Percentiles rank a stretch among this genome's conserved stretches.
These are phyloP conservation scores for Fusarium nodosum DNA, from an alignment of 2,329 filamentous ascomycete species.

Conservation along the genomic window DNA sequence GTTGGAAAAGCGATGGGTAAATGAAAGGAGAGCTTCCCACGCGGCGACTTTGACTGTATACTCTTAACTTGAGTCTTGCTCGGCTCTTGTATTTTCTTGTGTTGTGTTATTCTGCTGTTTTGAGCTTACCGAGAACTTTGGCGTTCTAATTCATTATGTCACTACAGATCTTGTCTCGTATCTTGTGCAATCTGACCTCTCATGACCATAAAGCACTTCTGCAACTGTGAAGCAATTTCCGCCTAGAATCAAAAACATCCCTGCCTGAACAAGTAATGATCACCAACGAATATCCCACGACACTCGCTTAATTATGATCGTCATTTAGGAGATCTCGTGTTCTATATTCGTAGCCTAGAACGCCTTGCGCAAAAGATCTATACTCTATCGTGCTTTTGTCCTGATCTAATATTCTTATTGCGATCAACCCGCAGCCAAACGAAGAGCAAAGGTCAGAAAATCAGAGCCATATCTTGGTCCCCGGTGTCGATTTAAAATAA, in stretches of 20 bases:
- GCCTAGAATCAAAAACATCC: neutral
- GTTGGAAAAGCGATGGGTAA: conserved; percentile 34
- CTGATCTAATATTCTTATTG: conserved; percentile 8
- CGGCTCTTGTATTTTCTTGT: conserved; percentile 45
- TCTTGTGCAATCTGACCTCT: neutral
- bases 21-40: conserved; percentile 25
- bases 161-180: conserved; percentile 6
- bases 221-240: neutral
- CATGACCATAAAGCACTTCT: neutral
- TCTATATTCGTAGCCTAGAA: conserved; percentile 29
- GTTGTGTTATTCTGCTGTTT: conserved; percentile 36
- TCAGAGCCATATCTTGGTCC: neutral
- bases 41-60: conserved; percentile 46
- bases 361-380: conserved; percentile 34
- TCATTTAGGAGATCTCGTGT: conserved; percentile 11
- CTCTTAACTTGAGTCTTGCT: conserved; percentile 41
- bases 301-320: conserved; percentile 5
- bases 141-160: conserved; percentile 35
- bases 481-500: neutral
- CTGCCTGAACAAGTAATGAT: neutral
- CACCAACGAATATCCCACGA: neutral
- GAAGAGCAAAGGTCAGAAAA: conserved; percentile 1
- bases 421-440: conserved; percentile 1
- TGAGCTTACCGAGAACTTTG: conserved; percentile 43
- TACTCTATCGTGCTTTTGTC: conserved; percentile 9